Evolutionary conservation across 2,329 filamentous ascomycete species (phyloP).

Genomic region (Diplodia mutila): DNA sequence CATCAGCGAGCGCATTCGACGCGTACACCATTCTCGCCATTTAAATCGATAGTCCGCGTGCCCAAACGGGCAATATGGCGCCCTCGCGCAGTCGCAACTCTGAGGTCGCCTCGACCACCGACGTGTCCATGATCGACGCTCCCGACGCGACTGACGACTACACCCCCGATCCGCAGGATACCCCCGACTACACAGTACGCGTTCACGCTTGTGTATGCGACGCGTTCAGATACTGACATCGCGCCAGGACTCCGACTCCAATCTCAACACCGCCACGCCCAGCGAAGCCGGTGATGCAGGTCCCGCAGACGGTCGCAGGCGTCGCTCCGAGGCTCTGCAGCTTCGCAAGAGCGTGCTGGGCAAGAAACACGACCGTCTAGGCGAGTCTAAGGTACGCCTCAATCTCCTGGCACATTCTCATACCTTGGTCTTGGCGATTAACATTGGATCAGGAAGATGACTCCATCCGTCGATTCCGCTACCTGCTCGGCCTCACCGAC

Average conservation of each 20-base stretch:
- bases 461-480: constrained; percentile 89
- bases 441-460: constrained; percentile 74
- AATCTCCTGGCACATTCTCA: background rate
- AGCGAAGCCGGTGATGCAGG: constrained; percentile 78
- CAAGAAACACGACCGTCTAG: constrained; percentile 89
- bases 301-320: constrained; percentile 75
- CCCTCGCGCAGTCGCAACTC: constrained; percentile 40
- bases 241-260: constrained; percentile 65
- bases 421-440: background rate
- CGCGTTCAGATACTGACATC: constrained; percentile 19
- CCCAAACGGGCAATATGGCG: constrained; percentile 42
- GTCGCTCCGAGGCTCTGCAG: constrained; percentile 83
- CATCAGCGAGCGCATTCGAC: constrained; percentile 13
- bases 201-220: background rate
- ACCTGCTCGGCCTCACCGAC: constrained; percentile 91
- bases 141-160: constrained; percentile 38
- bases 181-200: constrained; percentile 64
- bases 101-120: constrained; percentile 39
- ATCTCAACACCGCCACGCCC: constrained; percentile 73
- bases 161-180: constrained; percentile 58
- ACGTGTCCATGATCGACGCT: constrained; percentile 46
- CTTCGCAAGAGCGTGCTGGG: constrained; percentile 90
- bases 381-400: constrained; percentile 80
- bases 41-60: constrained; percentile 23
- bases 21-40: constrained; percentile 11